Conservation (phyloP, 352 stramenopile species). For the Globisporangium nagaii region DNA sequence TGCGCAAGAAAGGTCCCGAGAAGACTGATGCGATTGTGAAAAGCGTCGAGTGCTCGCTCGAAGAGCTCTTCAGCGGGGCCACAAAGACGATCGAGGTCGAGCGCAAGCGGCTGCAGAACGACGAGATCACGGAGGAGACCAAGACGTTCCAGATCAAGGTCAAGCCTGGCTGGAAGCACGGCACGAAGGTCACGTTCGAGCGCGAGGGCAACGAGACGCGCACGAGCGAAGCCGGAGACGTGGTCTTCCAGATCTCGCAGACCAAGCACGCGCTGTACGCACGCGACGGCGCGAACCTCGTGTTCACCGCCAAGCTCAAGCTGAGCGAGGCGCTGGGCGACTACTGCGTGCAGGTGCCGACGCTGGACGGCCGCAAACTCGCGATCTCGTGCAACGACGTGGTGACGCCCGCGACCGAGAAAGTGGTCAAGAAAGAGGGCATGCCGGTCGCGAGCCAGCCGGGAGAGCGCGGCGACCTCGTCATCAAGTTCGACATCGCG, state of each 20-base stretch:
- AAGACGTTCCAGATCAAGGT: constrained; percentile 89
- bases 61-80: constrained; percentile 89
- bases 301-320: constrained; percentile 91
- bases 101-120: constrained; percentile 72
- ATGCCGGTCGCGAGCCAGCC: constrained; percentile 87
- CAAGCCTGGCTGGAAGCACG: constrained; percentile 92
- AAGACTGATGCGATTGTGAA: constrained; percentile 69
- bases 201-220: constrained; percentile 87
- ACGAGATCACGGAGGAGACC: constrained; percentile 68
- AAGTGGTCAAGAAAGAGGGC: constrained; percentile 91
- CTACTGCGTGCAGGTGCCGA: constrained; percentile 92
- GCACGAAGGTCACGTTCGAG: constrained; percentile 95
- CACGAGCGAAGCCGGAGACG: constrained; percentile 90
- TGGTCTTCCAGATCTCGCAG: constrained; percentile 92
- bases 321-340: constrained; percentile 94
- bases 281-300: constrained; percentile 89
- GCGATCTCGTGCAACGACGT: constrained; percentile 92
- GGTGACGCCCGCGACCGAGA: constrained; percentile 86
- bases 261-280: constrained; percentile 80
- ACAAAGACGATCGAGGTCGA: constrained; percentile 86
- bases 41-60: constrained; percentile 78
- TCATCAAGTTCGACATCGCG: constrained; percentile 94
- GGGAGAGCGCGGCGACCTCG: constrained; percentile 86
- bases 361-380: constrained; percentile 93
- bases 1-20: constrained; percentile 71